Conservation (phyloP, 192 early-diverging fungal species). For the Mortierella hygrophila region DNA sequence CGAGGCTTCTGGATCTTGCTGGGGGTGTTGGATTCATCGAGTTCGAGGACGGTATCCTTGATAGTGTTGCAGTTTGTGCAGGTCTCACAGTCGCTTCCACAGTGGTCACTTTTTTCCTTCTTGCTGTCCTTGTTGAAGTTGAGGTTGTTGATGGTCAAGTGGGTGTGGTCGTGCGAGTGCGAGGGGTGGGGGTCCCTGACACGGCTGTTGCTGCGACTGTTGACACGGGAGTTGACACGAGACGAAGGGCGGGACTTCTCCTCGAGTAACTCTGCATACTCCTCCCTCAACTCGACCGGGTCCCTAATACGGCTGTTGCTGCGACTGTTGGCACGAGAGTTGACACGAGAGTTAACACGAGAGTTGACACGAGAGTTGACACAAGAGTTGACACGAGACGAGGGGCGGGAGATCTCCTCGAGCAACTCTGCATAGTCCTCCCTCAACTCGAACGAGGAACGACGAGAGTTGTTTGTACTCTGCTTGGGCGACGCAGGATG, state of each 20-base stretch:
- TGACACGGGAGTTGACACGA: slow-evolving; percentile 20
- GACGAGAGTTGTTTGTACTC: slow-evolving; percentile 10
- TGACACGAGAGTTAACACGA: neutral
- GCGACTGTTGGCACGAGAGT: slow-evolving; percentile 10
- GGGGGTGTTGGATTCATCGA: neutral
- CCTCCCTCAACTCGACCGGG: neutral
- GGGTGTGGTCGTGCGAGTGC: neutral
- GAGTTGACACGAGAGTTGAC: too few species aligned
- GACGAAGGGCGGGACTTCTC: slow-evolving; percentile 13
- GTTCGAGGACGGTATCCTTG: neutral
- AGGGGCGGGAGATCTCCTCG: slow-evolving; percentile 8
- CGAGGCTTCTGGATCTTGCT: slow-evolving; percentile 5
- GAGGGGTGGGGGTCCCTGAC: neutral
- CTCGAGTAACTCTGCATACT: neutral
- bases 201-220: slow-evolving; percentile 7
- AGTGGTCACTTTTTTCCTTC: neutral
- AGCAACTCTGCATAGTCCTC: slow-evolving; percentile 18
- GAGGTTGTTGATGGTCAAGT: neutral
- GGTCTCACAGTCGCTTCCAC: slow-evolving; percentile 2
- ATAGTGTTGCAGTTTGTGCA: neutral
- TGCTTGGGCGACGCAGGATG: neutral
- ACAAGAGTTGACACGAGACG: neutral
- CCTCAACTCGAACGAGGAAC: slow-evolving; percentile 20
- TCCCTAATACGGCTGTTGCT: slow-evolving; percentile 7
- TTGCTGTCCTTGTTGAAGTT: neutral